Evolutionary conservation across 805 yeast species (phyloP).

Genomic region (Ogataea dorogensis): DNA sequence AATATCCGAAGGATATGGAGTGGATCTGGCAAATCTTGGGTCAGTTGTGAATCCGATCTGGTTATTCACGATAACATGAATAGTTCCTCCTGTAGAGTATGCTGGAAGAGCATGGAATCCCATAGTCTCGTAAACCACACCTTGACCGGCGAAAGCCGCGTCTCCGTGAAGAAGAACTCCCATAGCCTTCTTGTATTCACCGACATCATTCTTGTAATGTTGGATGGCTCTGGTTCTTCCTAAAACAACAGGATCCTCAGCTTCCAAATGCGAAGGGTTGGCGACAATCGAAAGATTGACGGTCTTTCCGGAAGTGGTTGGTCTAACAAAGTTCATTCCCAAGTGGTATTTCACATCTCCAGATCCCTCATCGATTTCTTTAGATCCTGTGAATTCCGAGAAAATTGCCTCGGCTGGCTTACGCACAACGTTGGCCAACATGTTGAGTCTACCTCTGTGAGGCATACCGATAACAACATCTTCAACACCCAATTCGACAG

Average conservation of each 20-base stretch:
- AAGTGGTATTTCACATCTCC: constrained; percentile 99
- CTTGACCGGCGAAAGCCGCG: constrained; percentile 98
- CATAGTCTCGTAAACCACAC: constrained; percentile 98
- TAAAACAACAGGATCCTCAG: constrained; percentile 97
- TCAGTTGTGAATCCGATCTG: constrained; percentile 99
- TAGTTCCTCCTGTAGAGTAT: constrained; percentile 97
- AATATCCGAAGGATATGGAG: constrained; percentile 96
- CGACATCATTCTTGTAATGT: constrained; percentile 85
- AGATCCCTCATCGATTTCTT: constrained; percentile 88
- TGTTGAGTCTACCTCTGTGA: constrained; percentile 97
- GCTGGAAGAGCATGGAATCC: constrained; percentile 92
- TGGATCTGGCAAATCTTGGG: constrained; percentile 95
- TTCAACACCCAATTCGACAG: constrained; percentile 90
- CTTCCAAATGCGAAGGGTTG: constrained; percentile 98
- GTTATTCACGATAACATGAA: constrained; percentile 93
- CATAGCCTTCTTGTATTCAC: constrained; percentile 81
- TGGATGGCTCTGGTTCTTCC: constrained; percentile 97
- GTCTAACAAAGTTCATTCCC: constrained; percentile 99
- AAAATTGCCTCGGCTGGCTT: constrained; percentile 98
- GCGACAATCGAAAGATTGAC: constrained; percentile 96
- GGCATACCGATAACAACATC: constrained; percentile 99
- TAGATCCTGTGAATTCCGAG: constrained; percentile 91
- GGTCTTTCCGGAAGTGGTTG: constrained; percentile 96
- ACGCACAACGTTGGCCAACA: constrained; percentile 96
- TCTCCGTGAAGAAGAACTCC: constrained; percentile 96